phyloP scores from a whole-genome alignment of 768 basidiomycete species.

The Amanita thiersii region DNA sequence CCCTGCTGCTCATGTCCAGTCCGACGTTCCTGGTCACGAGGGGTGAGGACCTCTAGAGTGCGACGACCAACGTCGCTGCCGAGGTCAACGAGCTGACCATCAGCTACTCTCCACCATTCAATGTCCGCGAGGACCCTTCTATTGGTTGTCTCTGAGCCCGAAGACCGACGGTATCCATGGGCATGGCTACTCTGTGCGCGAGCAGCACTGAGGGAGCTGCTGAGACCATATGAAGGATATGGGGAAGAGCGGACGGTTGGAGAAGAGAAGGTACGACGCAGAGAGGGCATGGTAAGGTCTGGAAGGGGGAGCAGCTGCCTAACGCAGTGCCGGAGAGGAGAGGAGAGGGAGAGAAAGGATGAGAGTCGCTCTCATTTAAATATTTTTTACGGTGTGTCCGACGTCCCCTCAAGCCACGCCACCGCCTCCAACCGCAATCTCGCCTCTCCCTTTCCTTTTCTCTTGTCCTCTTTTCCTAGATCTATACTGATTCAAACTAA shows the following conservation, averaged over 20 bases:
- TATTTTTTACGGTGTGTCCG: constrained; percentile 22
- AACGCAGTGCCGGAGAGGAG: constrained; percentile 34
- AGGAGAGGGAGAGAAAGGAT: constrained; percentile 21
- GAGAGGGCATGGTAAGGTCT: constrained; percentile 52
- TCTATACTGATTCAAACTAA: too few relatives aligned
- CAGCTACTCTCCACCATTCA: constrained; percentile 80
- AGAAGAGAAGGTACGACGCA: constrained; percentile 70
- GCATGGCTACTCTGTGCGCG: constrained; percentile 21
- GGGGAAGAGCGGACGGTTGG: constrained; percentile 64
- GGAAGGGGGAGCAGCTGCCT: constrained; percentile 36
- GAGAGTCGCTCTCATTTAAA: constrained; percentile 37
- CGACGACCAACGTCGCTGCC: not conserved
- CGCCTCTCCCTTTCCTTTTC: too few relatives aligned
- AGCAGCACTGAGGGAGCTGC: constrained; percentile 12
- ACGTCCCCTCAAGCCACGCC: too few relatives aligned
- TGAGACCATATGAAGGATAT: constrained; percentile 40
- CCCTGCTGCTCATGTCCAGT: constrained; percentile 13
- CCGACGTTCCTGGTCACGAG: constrained; percentile 28
- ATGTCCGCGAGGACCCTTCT: constrained; percentile 79
- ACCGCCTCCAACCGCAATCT: too few relatives aligned
- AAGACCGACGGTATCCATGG: constrained; percentile 51
- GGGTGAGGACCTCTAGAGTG: constrained; percentile 29
- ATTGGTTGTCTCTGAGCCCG: constrained; percentile 54
- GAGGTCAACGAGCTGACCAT: constrained; percentile 47
- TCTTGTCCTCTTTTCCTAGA: too few relatives aligned